Evolutionary conservation across 139 green algal species (phyloP), one percentile per base, ranked within the genome.

Genomic region (Closterium sp.): DNA sequence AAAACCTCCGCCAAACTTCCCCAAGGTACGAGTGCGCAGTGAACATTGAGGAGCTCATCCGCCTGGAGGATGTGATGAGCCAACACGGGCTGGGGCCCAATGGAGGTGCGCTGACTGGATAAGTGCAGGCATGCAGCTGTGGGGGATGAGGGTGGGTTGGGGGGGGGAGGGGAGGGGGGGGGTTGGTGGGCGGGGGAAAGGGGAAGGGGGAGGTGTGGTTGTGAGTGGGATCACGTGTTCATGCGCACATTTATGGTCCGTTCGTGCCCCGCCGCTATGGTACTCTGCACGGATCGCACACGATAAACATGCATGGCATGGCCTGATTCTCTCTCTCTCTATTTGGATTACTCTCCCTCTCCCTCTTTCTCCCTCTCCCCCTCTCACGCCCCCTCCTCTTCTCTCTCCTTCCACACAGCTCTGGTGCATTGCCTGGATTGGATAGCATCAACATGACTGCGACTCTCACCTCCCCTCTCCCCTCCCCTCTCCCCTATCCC

Each of bases 1-100:
- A 25, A n/a, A n/a, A n/a, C n/a, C n/a, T n/a, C n/a, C n/a, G n/a
- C n/a, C n/a, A 10, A 88, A 81, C 0, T 10, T 69, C 10, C 23
- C 16, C 43, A 12, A 93, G 91, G 35, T 94, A 94, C 84, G 85
- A 94, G 23, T 94, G 90, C n/a, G 31, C 85, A 23, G 90, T 94
- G 23, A 92, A 94, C 83, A 91, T 94, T 19, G 90, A 92, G 32
- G 92, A 94, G 69, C 92, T 94, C 16, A 34, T 92, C 12, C 93
- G 95, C 1, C 93, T 99, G 35, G 96, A 99, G 34, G 98, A 99
- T 92, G 98, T 97, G 6, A 98, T 98, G 96, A 95, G 98, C 83
- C 96, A 99, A 94, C 84, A 99, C 86, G 91, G 97, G 66, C 95
- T 99, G 55, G 98, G 98, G 32, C 98, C 98, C 36, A 99, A 99